Percentiles rank a stretch among this genome's conserved stretches.
Conservation (phyloP, 1,284 basidiomycete genomes). For the Spongiforma sp. region DNA sequence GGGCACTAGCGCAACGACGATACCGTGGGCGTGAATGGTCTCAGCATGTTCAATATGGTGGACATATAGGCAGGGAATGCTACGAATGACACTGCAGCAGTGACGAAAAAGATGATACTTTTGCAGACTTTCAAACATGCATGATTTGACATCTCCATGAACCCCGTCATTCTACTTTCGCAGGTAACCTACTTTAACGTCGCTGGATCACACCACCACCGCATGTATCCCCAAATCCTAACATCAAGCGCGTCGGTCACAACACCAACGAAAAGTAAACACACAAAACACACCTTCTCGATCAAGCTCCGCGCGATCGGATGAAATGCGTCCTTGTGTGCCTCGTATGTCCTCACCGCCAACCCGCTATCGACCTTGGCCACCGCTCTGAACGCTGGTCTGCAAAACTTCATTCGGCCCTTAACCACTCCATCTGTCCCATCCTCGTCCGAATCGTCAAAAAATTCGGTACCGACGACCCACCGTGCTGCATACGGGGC, state of each 20-base stretch:
- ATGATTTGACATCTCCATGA: too few species aligned
- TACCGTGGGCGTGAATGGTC: too few species aligned
- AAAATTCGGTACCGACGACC: too few species aligned
- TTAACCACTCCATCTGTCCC: conserved; percentile 53
- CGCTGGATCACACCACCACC: background rate
- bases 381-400: conserved; percentile 65
- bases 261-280: background rate
- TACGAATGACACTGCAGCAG: too few species aligned
- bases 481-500: conserved; percentile 58
- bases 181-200: too few species aligned
- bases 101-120: too few species aligned
- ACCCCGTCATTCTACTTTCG: too few species aligned
- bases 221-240: conserved; percentile 7
- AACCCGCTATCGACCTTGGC: conserved; percentile 63
- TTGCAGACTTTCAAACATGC: too few species aligned
- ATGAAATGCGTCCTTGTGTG: conserved; percentile 67
- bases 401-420: conserved; percentile 85
- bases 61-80: too few species aligned
- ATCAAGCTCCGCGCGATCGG: conserved; percentile 77
- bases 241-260: background rate
- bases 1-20: too few species aligned
- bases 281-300: conserved; percentile 59
- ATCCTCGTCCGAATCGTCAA: too few species aligned
- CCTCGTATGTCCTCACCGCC: conserved; percentile 63
- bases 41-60: too few species aligned